Base-by-base conservation (phyloP, 768 basidiomycete genomes). In the Macrocybe gigantea region DNA sequence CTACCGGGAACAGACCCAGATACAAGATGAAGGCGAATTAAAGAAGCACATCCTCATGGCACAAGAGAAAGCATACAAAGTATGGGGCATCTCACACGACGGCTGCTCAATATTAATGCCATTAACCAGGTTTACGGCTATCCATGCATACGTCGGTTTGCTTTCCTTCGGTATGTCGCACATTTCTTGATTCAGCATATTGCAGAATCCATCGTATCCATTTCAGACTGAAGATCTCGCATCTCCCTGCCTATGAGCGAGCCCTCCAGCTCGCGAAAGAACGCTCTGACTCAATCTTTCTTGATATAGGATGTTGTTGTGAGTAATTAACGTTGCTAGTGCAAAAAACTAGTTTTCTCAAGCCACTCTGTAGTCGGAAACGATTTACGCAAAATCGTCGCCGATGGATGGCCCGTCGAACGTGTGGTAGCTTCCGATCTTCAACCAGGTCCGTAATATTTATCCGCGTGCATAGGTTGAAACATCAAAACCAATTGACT, bases 31-130 rank as follows among this genome's bases (percentile, higher is more conserved):
- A 1, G 54, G 62, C 5, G 61, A 63, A 32, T 55, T 75, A 45
- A 72, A 66, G 55, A 49, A 64, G 7, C 73, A 75, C 54, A 65
- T 74, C n/a, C 33, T 71, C 3, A 48, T 47, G 0, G 64, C 71
- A 6, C 72, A 73, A 49, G 53, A 51, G 39, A 66, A 67, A 43
- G 73, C 73, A 3, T 56, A 59, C 37, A 41, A 51, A 39, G 61
- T 63, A 15, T 22, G 13, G 50, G 22, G 13, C 12, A 30, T 39
- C 7, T 6, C 6, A 3, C 29, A 31, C 11, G 6, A 6, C 29
- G 15, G 11, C 5, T 31, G 12, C 31, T 40, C 29, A 43, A 12
- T 12, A n/a, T 43, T 22, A 13, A 11, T 30, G 22, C 12, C 5
- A 29, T 31, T 9, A 11, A 35, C 3, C 46, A 70, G 68, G 53